Evolutionary conservation across 2,329 filamentous ascomycete species (phyloP), one percentile per base, ranked within the genome.

Genomic region (Cadophora gregata): DNA sequence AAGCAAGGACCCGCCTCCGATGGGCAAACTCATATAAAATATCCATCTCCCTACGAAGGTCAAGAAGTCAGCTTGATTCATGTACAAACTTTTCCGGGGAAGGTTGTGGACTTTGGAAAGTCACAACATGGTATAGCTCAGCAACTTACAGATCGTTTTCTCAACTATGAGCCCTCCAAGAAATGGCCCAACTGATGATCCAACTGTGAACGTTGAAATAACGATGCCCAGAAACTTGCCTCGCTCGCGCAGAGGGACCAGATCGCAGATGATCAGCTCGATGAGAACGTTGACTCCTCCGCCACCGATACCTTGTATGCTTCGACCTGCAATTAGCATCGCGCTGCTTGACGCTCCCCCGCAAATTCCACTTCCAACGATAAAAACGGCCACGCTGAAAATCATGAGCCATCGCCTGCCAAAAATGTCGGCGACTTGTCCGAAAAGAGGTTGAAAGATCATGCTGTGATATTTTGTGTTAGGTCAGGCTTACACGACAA

Each of bases 341-440:
- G 69, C 72, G 0, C 77, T 78, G 8, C 70, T 81, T 0, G 72
- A 78, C 0, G 86, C 82, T 0, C 80, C 81, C 0, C 84, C 86
- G 50, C 78, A 81, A 3, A 89, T 77, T 0, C 80, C 83, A 64
- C 84, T 86, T 0, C 86, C 86, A 0, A 88, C 70, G 8, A 51
- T 21, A 21, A 67, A 64, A 4, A 50, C 16, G 3, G 33, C 53
- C 7, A 86, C 79, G 2, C 81, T 75, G 8, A 73, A 59, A 0
- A 85, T 75, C 19, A 78, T 76, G 27, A 80, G 74, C 59, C 76
- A 80, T 25, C 82, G 79, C 1, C 85, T 79, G 3, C 86, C 85
- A 67, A 83, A 87, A n/a, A 87, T 78, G 62, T 86, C 80, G 16
- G 81, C 79, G 0, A 84, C 68, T 68, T 86, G 83, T 0, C 83